Conservation (phyloP, 148 eudicot species). For the Amaranthus cruentus region DNA sequence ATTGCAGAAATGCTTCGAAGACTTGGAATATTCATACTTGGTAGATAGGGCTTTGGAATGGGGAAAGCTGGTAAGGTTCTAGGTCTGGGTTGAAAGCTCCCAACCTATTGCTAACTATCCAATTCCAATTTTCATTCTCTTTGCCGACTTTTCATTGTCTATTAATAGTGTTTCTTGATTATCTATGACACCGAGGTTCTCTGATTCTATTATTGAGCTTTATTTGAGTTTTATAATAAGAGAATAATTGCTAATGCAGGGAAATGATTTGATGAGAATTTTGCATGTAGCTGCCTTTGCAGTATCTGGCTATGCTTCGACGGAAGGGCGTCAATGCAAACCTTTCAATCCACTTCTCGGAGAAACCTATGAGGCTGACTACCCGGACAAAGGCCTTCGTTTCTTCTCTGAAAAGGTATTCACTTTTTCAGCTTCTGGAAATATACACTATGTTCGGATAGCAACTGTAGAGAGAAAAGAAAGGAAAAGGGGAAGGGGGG, state of each 20-base stretch:
- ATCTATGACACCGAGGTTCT: neutral
- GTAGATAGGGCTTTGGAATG: conserved; percentile 83
- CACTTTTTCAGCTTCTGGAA: conserved; percentile 5
- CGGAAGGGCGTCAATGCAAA: conserved; percentile 97
- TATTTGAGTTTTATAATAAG: conserved; percentile 13
- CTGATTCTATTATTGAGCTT: neutral
- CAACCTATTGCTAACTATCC: neutral
- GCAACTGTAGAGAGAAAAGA: too few relatives aligned
- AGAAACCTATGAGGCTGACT: conserved; percentile 96
- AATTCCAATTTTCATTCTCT: neutral
- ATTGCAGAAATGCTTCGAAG: conserved; percentile 92
- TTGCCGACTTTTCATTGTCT: conserved; percentile 10
- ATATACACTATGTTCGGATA: too few relatives aligned
- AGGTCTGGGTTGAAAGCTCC: neutral
- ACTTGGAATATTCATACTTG: conserved; percentile 85
- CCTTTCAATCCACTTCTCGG: conserved; percentile 98
- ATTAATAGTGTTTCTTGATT: neutral
- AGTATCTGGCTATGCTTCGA: conserved; percentile 95
- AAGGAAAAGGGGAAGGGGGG: too few relatives aligned
- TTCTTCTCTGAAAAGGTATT: conserved; percentile 95
- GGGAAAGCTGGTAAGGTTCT: conserved; percentile 78
- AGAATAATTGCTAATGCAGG: conserved; percentile 43
- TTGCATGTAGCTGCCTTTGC: conserved; percentile 90
- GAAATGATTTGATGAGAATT: conserved; percentile 90
- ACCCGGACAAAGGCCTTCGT: conserved; percentile 88